Percentiles rank a stretch among this genome's conserved stretches.
These are phyloP conservation scores for Albugo laibachii DNA, from an alignment of 352 stramenopile species.

Conservation along the genomic window DNA sequence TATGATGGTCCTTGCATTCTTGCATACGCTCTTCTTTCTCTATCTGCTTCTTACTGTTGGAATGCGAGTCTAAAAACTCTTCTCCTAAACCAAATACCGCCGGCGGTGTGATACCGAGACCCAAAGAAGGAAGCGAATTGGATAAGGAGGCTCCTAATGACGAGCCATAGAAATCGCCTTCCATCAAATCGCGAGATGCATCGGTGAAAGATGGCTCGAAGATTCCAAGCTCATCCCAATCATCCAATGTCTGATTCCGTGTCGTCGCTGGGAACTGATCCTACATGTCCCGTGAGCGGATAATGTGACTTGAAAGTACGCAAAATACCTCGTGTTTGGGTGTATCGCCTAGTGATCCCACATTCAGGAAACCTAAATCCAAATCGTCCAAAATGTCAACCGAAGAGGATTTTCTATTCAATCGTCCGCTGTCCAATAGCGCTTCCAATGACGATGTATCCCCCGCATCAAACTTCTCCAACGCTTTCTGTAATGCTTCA, in stretches of 20 bases:
- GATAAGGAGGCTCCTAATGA: slow-evolving; percentile 67
- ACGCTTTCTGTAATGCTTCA: slow-evolving; percentile 68
- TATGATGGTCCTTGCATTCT: slow-evolving; percentile 13
- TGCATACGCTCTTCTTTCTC: slow-evolving; percentile 23
- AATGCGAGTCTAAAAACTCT: slow-evolving; percentile 42
- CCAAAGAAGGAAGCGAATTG: slow-evolving; percentile 76
- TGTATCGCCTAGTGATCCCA: slow-evolving; percentile 63
- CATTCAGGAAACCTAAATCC: slow-evolving; percentile 75
- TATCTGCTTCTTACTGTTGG: slow-evolving; percentile 18
- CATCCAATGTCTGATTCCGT: slow-evolving; percentile 56
- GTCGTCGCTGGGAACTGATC: slow-evolving; percentile 30
- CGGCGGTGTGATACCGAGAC: slow-evolving; percentile 62
- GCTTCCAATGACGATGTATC: slow-evolving; percentile 70
- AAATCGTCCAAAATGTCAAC: slow-evolving; percentile 73
- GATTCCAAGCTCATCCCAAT: slow-evolving; percentile 63
- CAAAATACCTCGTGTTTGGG: slow-evolving; percentile 42
- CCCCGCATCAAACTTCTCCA: slow-evolving; percentile 79
- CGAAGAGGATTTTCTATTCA: slow-evolving; percentile 60
- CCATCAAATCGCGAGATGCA: slow-evolving; percentile 42
- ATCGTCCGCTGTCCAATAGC: slow-evolving; percentile 56
- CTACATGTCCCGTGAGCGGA: not conserved
- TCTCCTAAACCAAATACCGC: slow-evolving; percentile 70
- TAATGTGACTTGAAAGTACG: slow-evolving; percentile 10
- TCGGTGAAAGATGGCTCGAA: slow-evolving; percentile 69
- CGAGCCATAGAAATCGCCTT: slow-evolving; percentile 62